These are phyloP conservation scores for Theobroma cacao DNA, from an alignment of 345 rosid genomes.

Conservation along the genomic window DNA sequence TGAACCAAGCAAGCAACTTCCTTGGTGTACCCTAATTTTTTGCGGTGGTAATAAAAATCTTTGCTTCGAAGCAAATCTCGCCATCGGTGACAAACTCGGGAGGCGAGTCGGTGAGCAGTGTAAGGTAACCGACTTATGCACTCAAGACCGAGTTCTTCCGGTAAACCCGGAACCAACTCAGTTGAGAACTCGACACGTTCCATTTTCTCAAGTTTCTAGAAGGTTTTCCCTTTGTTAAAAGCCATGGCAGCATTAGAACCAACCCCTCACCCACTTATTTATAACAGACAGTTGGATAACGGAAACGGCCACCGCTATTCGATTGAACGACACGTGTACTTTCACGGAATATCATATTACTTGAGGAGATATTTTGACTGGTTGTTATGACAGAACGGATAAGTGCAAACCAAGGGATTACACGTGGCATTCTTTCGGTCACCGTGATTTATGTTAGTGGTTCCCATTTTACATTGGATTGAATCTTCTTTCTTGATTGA, in stretches of 20 bases:
- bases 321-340: not conserved
- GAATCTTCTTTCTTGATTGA: not conserved
- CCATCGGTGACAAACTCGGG: slow-evolving; percentile 57
- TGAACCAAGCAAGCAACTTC: slow-evolving; percentile 58
- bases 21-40: slow-evolving; percentile 34
- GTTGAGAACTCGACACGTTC: slow-evolving; percentile 14
- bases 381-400: not conserved
- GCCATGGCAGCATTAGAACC: not conserved
- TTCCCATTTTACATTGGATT: no score
- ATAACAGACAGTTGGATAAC: slow-evolving; percentile 5
- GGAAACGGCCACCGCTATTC: not conserved
- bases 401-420: no score
- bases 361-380: not conserved
- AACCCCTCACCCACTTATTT: not conserved
- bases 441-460: not conserved
- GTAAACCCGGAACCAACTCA: slow-evolving; percentile 49
- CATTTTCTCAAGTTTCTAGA: slow-evolving; percentile 22
- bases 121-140: slow-evolving; percentile 52
- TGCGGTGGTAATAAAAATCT: slow-evolving; percentile 48
- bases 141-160: slow-evolving; percentile 53
- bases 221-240: not conserved
- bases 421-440: not conserved
- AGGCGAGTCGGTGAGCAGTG: slow-evolving; percentile 40
- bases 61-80: slow-evolving; percentile 37
- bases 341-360: not conserved